phyloP scores from a whole-genome alignment of 192 early-diverging fungal genomes.

The Rhizophagus clarus region DNA sequence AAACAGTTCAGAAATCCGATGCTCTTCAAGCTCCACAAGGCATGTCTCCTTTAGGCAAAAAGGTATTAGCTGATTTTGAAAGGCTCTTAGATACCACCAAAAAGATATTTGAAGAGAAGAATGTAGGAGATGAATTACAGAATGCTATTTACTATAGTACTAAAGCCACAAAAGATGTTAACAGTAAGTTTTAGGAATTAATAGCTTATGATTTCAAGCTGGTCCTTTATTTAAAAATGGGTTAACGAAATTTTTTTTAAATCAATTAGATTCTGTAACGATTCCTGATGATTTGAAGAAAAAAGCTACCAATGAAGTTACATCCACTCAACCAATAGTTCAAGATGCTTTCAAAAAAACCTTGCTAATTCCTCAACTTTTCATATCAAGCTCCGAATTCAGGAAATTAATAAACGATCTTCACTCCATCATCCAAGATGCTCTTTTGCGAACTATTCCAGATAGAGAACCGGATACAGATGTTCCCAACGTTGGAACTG shows the following conservation, averaged over 20 bases:
- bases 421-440: conserved; percentile 39
- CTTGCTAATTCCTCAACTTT: conserved; percentile 28
- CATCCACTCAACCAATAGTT: conserved; percentile 35
- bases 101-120: conserved; percentile 45
- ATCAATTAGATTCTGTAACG: background rate
- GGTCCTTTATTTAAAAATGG: background rate
- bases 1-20: conserved; percentile 39
- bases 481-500: conserved; percentile 31
- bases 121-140: conserved; percentile 52
- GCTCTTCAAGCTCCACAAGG: conserved; percentile 34
- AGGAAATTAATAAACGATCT: conserved; percentile 48
- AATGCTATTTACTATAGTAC: conserved; percentile 37
- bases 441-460: conserved; percentile 4
- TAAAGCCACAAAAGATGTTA: conserved; percentile 31
- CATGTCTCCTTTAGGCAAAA: conserved; percentile 50
- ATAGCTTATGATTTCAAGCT: background rate
- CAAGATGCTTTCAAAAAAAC: conserved; percentile 20
- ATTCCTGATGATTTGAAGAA: conserved; percentile 16
- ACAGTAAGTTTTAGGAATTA: background rate
- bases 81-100: conserved; percentile 40
- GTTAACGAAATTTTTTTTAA: background rate
- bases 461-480: conserved; percentile 27
- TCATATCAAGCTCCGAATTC: conserved; percentile 53
- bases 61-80: conserved; percentile 46
- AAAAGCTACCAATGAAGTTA: conserved; percentile 21